Evolutionary conservation across 108 stramenopile genomes (phyloP).

Genomic region (Cylindrotheca closterium): DNA sequence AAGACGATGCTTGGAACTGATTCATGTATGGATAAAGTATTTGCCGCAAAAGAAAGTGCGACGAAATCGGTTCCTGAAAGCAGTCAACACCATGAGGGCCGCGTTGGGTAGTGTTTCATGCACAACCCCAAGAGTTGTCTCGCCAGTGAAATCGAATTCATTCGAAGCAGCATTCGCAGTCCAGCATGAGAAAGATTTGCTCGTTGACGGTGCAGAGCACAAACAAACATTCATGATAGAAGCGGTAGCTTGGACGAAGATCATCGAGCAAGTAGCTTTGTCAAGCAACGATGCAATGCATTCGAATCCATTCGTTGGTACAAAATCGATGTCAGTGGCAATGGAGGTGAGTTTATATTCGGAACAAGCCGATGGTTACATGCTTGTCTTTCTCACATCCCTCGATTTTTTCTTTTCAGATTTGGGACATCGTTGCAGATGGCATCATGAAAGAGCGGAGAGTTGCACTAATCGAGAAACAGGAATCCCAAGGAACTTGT

Average conservation of each 20-base stretch:
- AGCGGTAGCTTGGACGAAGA: constrained; percentile 1
- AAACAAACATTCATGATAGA: constrained; percentile 10
- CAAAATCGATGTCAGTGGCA: too few relatives aligned
- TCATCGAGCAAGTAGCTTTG: neutral
- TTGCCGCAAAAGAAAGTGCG: constrained; percentile 32
- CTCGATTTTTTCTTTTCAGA: neutral
- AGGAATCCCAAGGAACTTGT: neutral
- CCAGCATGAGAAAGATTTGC: neutral
- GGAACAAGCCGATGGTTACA: too few relatives aligned
- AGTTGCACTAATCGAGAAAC: neutral
- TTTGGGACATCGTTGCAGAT: constrained; percentile 16
- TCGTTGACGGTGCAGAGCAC: constrained; percentile 18
- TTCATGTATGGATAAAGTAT: constrained; percentile 10
- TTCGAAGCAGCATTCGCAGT: neutral
- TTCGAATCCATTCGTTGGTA: too few relatives aligned
- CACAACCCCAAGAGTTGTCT: neutral
- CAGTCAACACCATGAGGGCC: constrained; percentile 16
- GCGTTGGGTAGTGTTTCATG: neutral
- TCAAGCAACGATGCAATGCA: too few relatives aligned
- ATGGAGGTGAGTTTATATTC: too few relatives aligned
- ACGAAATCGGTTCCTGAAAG: constrained; percentile 18
- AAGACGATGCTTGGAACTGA: constrained; percentile 5
- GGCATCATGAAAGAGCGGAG: constrained; percentile 4
- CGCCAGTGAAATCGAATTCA: neutral
- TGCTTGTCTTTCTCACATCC: too few relatives aligned